A percentile compares a stretch with the other conserved stretches of the same genome.
These are phyloP conservation scores for Penicillium capsulatum DNA, from an alignment of 2,329 filamentous ascomycete genomes.

Conservation along the genomic window DNA sequence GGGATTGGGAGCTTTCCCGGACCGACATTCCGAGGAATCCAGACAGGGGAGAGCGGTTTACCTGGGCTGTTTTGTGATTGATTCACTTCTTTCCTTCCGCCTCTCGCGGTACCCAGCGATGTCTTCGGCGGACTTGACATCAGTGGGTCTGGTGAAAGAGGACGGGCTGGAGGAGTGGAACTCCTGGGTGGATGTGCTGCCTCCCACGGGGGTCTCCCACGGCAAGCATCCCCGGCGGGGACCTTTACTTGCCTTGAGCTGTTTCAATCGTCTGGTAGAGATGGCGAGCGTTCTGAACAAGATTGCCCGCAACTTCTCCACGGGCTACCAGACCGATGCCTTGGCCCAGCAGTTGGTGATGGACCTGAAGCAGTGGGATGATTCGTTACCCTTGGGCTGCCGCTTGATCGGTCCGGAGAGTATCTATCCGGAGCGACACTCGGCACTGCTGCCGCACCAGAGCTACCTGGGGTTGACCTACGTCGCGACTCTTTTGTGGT, in stretches of 20 bases:
- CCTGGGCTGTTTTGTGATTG: conserved; percentile 53
- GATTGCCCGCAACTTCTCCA: conserved; percentile 29
- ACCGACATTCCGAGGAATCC: conserved; percentile 30
- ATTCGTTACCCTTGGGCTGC: conserved; percentile 34
- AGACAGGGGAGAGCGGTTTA: conserved; percentile 43
- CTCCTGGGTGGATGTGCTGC: conserved; percentile 57
- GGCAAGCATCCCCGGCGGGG: conserved; percentile 31
- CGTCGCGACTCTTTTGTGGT: conserved; percentile 34
- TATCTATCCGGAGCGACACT: conserved; percentile 35
- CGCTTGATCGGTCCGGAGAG: conserved; percentile 36
- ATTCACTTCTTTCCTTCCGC: conserved; percentile 50
- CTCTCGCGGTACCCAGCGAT: conserved; percentile 47
- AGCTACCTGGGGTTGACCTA: conserved; percentile 38
- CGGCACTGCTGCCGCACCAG: conserved; percentile 38
- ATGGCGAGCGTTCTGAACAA: conserved; percentile 38
- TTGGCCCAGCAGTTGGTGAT: conserved; percentile 36
- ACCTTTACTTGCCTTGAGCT: conserved; percentile 48
- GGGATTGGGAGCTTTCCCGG: conserved; percentile 29
- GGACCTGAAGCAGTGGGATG: conserved; percentile 38
- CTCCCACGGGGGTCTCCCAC: conserved; percentile 27
- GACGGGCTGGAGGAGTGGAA: conserved; percentile 72
- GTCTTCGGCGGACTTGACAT: conserved; percentile 44
- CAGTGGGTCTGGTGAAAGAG: conserved; percentile 54
- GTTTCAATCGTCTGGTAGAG: conserved; percentile 51
- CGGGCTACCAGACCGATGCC: conserved; percentile 25